A percentile compares a stretch with the other conserved stretches of the same genome.
phyloP scores from a whole-genome alignment of 2,329 filamentous ascomycete genomes.

The Colletotrichum siamense region DNA sequence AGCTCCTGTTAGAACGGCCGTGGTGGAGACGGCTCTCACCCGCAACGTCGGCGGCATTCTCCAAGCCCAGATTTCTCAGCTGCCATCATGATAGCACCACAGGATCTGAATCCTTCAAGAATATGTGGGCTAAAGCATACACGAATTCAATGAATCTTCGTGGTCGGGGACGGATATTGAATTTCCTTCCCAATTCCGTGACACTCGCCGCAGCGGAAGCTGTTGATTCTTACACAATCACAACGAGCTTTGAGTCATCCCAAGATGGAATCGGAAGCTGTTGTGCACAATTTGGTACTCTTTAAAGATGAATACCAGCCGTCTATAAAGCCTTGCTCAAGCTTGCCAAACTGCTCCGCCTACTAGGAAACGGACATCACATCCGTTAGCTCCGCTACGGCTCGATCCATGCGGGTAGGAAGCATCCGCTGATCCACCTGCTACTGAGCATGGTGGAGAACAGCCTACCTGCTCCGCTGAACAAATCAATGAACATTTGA shows the following conservation, averaged over 20 bases:
- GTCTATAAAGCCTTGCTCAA: rapidly evolving
- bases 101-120: not conserved
- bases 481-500: not conserved
- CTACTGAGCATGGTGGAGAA: not conserved
- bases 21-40: rapidly evolving
- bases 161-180: not conserved
- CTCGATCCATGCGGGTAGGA: not conserved
- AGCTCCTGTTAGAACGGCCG: not conserved
- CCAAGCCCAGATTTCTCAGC: not conserved
- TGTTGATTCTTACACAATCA: not conserved
- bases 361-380: not conserved
- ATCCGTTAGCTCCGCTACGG: not conserved
- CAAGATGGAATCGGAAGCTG: not conserved
- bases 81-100: not conserved
- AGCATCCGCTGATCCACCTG: not conserved
- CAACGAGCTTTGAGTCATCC: not conserved
- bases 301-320: rapidly evolving
- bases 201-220: not conserved
- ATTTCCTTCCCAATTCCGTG: not conserved
- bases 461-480: not conserved
- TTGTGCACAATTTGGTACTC: not conserved
- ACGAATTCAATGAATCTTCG: rapidly evolving
- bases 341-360: not conserved
- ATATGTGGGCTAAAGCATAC: rapidly evolving
- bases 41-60: not conserved